Evolutionary conservation across 352 stramenopile genomes (phyloP), one percentile per base, ranked within the genome.

Genomic region (Globisporangium parvum): DNA sequence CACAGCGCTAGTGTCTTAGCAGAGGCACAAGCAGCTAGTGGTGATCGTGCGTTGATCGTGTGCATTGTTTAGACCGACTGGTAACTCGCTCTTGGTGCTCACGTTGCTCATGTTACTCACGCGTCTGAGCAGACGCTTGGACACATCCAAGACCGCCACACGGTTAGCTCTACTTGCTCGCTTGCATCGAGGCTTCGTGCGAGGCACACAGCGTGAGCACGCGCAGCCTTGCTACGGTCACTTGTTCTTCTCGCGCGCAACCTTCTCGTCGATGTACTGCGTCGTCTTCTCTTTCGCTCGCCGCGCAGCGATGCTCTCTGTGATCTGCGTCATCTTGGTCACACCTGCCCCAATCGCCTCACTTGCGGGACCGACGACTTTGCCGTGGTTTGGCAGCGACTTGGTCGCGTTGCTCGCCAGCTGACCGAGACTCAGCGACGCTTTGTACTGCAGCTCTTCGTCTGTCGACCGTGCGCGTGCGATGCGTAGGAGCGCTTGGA

Each of bases 371-470:
- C 62, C 64, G 12, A 65, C 56, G 33, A 87, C 40, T 6, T 74
- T 80, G 15, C 76, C 82, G 35, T 90, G 72, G 55, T 75, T 80
- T 3, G 80, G 77, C 47, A 95, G 57, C 45, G 91, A 77, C 40
- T 83, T 70, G 57, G 85, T 91, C n/a, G 86, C 75, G 47, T 97
- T 97, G 50, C 83, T 94, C 6, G 91, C 93, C n/a, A 97, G 63
- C 48, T 97, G 85, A 3, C 94, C 94, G 15, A 98, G 78, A 53
- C 86, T 95, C 9, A 98, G 71, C 15, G 91, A 95, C 6, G 93
- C 91, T 79, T 98, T 98, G 82, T 98, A 98, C 66, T 98, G 83
- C 37, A 98, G 70, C 65, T 98, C 87, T 52, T 98, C 92, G 66
- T 98, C 92, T 0, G 90, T 97, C 3, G 81, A 89, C 20, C 93